Conservation (phyloP, 441 rosid genomes). For the Arabidopsis hybrid region DNA sequence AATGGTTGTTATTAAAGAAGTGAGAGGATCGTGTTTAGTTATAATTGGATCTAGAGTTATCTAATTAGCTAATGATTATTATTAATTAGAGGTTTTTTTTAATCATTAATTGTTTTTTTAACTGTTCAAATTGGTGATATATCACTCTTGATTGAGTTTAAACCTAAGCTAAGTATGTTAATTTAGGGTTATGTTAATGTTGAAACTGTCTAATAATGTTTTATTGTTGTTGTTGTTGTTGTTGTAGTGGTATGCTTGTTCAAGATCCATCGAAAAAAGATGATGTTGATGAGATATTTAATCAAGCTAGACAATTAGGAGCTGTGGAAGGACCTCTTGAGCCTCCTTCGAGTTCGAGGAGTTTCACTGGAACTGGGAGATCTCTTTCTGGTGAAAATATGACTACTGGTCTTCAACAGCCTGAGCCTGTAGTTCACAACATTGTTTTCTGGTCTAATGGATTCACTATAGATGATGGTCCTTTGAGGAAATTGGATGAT, state of each 20-base stretch:
- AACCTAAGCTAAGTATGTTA: background rate
- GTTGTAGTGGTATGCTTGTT: constrained; percentile 91
- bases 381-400: constrained; percentile 83
- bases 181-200: background rate
- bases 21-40: background rate
- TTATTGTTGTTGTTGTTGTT: background rate
- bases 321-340: constrained; percentile 92
- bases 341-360: constrained; percentile 75
- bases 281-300: constrained; percentile 91
- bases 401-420: constrained; percentile 77
- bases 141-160: background rate
- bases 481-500: constrained; percentile 87
- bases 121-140: background rate
- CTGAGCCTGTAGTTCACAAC: constrained; percentile 82
- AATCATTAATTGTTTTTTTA: background rate
- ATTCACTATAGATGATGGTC: constrained; percentile 94
- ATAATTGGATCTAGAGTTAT: constrained; percentile 35
- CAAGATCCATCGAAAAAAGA: constrained; percentile 87
- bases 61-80: background rate
- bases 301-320: constrained; percentile 88
- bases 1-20: background rate
- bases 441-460: constrained; percentile 96
- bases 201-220: background rate
- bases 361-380: constrained; percentile 90
- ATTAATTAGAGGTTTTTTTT: background rate